A percentile compares a stretch with the other conserved stretches of the same genome.
These are phyloP conservation scores for Fagopyrum esculentum DNA, from an alignment of 148 eudicot genomes.

Conservation along the genomic window DNA sequence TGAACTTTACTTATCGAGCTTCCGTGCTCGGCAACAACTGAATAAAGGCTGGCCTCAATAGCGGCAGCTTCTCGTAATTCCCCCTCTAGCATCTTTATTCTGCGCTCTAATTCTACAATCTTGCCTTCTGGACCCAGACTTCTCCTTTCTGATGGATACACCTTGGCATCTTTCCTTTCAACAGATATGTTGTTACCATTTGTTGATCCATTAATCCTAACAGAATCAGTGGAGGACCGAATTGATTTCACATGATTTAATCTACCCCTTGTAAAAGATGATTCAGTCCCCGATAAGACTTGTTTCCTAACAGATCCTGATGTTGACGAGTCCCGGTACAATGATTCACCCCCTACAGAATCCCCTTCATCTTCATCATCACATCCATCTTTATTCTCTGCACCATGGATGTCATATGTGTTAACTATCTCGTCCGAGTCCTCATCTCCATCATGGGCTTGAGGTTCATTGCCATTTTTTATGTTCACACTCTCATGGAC, in stretches of 20 bases:
- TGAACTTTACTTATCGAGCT: conserved; percentile 87
- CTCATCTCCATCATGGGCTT: conserved; percentile 15
- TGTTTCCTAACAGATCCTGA: conserved; percentile 21
- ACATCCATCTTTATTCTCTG: conserved; percentile 19
- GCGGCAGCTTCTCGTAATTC: conserved; percentile 92
- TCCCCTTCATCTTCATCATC: conserved; percentile 23
- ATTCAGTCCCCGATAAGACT: conserved; percentile 24
- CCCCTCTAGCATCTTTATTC: conserved; percentile 61
- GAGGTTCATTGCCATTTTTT: conserved; percentile 20
- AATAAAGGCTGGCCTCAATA: conserved; percentile 71
- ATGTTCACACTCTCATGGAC: conserved; percentile 16
- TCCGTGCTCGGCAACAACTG: conserved; percentile 91
- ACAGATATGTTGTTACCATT: conserved; percentile 20
- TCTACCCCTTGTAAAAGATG: conserved; percentile 24
- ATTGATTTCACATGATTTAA: conserved; percentile 55
- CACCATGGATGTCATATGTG: conserved; percentile 16
- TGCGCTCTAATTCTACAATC: conserved; percentile 48
- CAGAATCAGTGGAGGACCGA: conserved; percentile 47
- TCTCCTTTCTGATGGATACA: conserved; percentile 31
- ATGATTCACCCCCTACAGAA: conserved; percentile 23
- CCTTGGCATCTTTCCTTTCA: conserved; percentile 31
- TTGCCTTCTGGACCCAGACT: conserved; percentile 32
- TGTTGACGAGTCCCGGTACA: conserved; percentile 16
- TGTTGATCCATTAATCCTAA: conserved; percentile 38
- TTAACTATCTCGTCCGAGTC: conserved; percentile 8